Base-by-base conservation (phyloP, 2,329 filamentous ascomycete genomes). In the Pestalotiopsis sp. region DNA sequence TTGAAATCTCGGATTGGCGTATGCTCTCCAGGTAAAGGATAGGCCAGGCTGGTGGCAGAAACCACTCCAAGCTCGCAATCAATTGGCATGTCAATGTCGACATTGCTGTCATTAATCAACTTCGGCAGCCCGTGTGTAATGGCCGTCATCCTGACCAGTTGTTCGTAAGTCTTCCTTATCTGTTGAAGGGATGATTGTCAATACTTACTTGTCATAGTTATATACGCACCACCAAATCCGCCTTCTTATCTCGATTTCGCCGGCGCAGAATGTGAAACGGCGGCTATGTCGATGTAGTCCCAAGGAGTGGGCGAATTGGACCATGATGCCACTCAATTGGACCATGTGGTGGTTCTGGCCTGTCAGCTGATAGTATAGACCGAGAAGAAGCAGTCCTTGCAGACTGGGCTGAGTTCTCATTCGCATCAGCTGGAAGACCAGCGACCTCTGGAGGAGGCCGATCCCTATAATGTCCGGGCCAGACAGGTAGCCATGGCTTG, bases 161-260 rank as follows among this genome's bases (percentile, higher is more conserved):
- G n/a, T 39, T 56, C 17, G 30, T 64, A 48, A 30, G 39, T 26
- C 11, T 39, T 39, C n/a, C 5, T 5, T 13, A 9, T 30, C 6
- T 17, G 26, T n/a, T 38, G 9, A 11, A 14, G 9, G 10, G 4
- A n/a, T 17, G 35, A 39, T 11, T 40, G 1, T 13, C 14, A 20
- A 17, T 5, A 22, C 57, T 38, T 14, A 66, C 65, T 62, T 66
- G 39, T 66, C 65, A 14, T 48, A 24, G 3, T 35, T 38, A 17
- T 62, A 66, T n/a, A 66, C 38, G 56, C 39, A 66, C 65, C 65
- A 62, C 65, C 65, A 66, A 6, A 56, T 13, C 24, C 65, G 48
- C 48, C 48, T 61, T 14, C 65, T 38, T 4, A 66, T 20, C 20
- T 62, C 65, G 30, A 66, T 24, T 24, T 66, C 65, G 2, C 20